These are phyloP conservation scores for Sugiyamaella castrensis DNA, from an alignment of 1,139 yeast species.

Conservation along the genomic window DNA sequence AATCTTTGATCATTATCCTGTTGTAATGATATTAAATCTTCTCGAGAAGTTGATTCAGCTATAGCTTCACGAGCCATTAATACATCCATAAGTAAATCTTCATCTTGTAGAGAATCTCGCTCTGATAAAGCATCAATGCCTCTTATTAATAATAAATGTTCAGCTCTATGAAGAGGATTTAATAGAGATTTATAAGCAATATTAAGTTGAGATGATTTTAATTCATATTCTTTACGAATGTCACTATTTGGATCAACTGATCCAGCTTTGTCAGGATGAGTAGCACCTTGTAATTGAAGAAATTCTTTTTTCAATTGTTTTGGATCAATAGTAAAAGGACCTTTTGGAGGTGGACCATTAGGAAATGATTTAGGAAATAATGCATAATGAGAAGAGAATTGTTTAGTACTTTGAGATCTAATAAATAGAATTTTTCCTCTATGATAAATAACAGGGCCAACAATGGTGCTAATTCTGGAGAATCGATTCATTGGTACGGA, in stretches of 20 bases:
- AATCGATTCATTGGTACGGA: too few relatives aligned
- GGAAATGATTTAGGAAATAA: conserved; percentile 78
- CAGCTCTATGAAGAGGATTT: conserved; percentile 69
- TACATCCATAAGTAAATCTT: conserved; percentile 64
- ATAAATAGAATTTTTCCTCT: too few relatives aligned
- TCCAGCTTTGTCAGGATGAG: conserved; percentile 73
- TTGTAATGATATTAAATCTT: conserved; percentile 54
- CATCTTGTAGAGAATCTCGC: conserved; percentile 45
- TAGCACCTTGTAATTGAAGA: conserved; percentile 62
- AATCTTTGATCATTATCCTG: conserved; percentile 58
- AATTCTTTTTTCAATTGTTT: conserved; percentile 67
- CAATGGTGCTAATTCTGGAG: too few relatives aligned
- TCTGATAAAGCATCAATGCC: conserved; percentile 41
- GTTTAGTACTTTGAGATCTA: neutral
- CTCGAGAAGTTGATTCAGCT: conserved; percentile 57
- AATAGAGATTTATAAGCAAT: conserved; percentile 69
- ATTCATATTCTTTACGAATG: conserved; percentile 27
- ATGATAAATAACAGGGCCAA: too few relatives aligned
- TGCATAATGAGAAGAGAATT: conserved; percentile 41
- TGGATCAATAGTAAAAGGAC: conserved; percentile 56
- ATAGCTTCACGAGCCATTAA: conserved; percentile 77
- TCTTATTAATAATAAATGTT: conserved; percentile 48
- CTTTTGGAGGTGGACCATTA: conserved; percentile 61
- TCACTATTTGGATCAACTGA: conserved; percentile 25
- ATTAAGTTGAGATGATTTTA: conserved; percentile 56